Percentiles rank a stretch among this genome's conserved stretches.
phyloP scores from a whole-genome alignment of 2,329 filamentous ascomycete species.

The Arthrobotrys sinensis region DNA sequence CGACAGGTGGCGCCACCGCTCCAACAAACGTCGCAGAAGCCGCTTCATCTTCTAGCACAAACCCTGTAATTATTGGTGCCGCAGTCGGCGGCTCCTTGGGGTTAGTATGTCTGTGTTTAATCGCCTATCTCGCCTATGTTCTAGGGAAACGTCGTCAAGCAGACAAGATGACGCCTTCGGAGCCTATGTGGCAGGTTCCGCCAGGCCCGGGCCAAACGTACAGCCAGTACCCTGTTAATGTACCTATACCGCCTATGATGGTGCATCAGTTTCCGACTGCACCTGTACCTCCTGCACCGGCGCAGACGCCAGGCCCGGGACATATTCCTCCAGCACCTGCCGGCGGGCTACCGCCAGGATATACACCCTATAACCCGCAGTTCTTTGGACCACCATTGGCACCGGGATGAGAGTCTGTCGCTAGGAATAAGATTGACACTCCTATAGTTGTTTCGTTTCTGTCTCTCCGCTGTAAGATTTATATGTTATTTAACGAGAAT shows the following conservation, averaged over 20 bases:
- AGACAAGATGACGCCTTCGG: constrained; percentile 22
- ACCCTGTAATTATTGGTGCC: constrained; percentile 4
- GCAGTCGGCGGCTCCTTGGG: constrained; percentile 35
- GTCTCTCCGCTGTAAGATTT: no score
- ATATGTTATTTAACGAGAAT: no score
- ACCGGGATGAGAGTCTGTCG: not conserved
- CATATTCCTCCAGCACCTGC: not conserved
- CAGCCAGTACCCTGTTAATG: constrained; percentile 1
- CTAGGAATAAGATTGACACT: not conserved
- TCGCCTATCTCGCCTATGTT: constrained; percentile 28
- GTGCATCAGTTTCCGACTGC: constrained; percentile 12
- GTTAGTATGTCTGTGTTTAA: not conserved
- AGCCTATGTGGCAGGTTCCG: constrained; percentile 40
- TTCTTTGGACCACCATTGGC: constrained; percentile 7
- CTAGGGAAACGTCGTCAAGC: constrained; percentile 29
- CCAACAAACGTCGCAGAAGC: not conserved
- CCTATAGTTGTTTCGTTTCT: no score
- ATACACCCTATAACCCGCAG: constrained; percentile 17
- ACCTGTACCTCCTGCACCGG: constrained; percentile 16
- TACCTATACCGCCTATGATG: constrained; percentile 6
- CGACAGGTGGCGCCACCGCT: not conserved
- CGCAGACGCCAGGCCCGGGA: not conserved
- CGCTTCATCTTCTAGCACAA: constrained; percentile 9
- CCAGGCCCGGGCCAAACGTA: not conserved
- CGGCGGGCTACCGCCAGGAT: not conserved